Evolutionary conservation across 306 rosid genomes (phyloP).

Genomic region (Vigna hirtella): DNA sequence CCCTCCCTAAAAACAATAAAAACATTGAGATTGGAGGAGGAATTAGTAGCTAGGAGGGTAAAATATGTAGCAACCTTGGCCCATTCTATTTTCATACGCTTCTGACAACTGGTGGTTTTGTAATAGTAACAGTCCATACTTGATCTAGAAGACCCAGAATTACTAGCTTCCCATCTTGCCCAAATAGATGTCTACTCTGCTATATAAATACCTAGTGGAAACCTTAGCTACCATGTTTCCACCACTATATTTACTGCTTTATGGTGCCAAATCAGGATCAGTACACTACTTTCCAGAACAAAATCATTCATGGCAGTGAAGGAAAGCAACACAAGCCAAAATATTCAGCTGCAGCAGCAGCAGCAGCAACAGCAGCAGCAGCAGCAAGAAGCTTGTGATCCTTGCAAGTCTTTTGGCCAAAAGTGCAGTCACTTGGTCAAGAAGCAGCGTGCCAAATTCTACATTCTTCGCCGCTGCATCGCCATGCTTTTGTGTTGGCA

Average conservation of each 20-base stretch:
- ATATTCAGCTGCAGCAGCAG: constrained; percentile 25
- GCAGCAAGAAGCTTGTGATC: constrained; percentile 52
- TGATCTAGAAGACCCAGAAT: constrained; percentile 56
- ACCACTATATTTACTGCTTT: constrained; percentile 44
- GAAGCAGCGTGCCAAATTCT: constrained; percentile 87
- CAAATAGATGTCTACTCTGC: constrained; percentile 33
- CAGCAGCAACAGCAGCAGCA: constrained; percentile 27
- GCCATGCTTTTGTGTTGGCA: constrained; percentile 87
- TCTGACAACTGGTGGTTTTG: constrained; percentile 62
- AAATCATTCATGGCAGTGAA: constrained; percentile 58
- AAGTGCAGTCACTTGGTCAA: constrained; percentile 82
- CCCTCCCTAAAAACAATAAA: neutral
- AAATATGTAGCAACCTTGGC: constrained; percentile 52
- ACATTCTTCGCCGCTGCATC: constrained; percentile 86
- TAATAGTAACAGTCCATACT: constrained; percentile 61
- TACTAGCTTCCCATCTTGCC: constrained; percentile 29
- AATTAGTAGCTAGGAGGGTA: constrained; percentile 39
- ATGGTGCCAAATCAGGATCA: constrained; percentile 42
- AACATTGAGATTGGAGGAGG: neutral
- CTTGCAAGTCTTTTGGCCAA: constrained; percentile 75
- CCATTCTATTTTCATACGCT: constrained; percentile 59
- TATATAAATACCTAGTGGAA: constrained; percentile 52
- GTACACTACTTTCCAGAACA: constrained; percentile 31
- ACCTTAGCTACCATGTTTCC: constrained; percentile 48
- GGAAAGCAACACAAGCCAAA: constrained; percentile 54